phyloP scores from a whole-genome alignment of 2,329 filamentous ascomycete species.

The Beauveria sp. region DNA sequence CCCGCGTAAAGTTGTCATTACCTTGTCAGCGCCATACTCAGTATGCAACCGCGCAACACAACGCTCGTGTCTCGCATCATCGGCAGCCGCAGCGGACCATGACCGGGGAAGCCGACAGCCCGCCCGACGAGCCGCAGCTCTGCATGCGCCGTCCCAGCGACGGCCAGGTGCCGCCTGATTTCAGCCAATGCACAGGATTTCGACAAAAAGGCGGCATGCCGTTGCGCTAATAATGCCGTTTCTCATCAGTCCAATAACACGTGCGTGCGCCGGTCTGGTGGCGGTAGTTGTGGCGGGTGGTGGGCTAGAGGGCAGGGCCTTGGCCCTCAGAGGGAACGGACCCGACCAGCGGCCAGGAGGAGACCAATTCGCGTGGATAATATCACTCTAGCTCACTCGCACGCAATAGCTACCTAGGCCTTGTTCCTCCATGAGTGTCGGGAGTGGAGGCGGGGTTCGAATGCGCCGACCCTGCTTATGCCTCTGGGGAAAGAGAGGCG shows the following conservation, averaged over 20 bases:
- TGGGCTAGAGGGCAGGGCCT: neutral
- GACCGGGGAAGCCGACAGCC: neutral
- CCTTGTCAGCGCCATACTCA: neutral
- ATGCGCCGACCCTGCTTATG: neutral
- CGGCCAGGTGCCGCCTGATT: neutral
- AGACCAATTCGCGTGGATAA: neutral
- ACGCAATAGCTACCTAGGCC: neutral
- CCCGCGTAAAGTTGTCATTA: neutral
- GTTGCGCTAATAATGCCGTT: too few species aligned
- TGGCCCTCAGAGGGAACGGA: neutral
- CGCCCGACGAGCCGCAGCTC: slow-evolving; percentile 4
- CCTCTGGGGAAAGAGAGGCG: neutral
- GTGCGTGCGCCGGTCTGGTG: neutral
- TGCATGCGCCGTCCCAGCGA: neutral
- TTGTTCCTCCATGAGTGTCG: neutral
- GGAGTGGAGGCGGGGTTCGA: neutral
- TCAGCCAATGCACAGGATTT: neutral
- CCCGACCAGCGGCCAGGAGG: neutral
- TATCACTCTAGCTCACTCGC: neutral
- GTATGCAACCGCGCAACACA: neutral
- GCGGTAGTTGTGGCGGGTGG: neutral
- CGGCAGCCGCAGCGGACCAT: neutral
- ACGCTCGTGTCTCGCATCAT: neutral
- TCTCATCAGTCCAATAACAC: neutral
- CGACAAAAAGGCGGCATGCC: neutral